A percentile compares a stretch with the other conserved stretches of the same genome.
These are phyloP conservation scores for Aspergillus novoparasiticus DNA, from an alignment of 2,329 filamentous ascomycete genomes.

Conservation along the genomic window DNA sequence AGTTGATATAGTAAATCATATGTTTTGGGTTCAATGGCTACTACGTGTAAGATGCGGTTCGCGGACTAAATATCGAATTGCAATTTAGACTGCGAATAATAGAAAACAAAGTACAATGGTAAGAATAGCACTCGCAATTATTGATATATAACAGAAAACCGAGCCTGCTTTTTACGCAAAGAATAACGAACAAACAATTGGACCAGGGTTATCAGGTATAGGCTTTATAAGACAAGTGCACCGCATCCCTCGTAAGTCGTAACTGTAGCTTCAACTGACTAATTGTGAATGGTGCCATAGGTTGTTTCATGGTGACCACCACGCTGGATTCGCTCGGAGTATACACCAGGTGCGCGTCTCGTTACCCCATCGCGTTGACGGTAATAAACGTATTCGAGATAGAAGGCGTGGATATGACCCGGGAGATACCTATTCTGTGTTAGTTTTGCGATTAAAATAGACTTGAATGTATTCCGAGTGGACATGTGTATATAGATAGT, in stretches of 20 bases:
- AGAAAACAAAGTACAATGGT: background rate
- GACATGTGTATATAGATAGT: background rate
- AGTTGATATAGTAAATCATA: background rate
- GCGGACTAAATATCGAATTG: background rate
- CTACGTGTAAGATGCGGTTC: background rate
- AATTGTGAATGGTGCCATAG: conserved; percentile 27
- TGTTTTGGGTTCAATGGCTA: background rate
- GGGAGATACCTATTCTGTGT: conserved; percentile 63
- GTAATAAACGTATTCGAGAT: conserved; percentile 81
- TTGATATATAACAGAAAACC: background rate
- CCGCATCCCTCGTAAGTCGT: background rate
- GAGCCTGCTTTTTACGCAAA: background rate
- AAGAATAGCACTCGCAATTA: background rate
- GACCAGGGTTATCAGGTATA: background rate
- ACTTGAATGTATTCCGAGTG: background rate
- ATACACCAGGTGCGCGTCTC: conserved; percentile 40
- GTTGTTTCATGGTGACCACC: conserved; percentile 30
- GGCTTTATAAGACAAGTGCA: background rate
- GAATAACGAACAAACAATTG: background rate
- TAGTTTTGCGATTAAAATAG: background rate
- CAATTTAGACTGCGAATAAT: background rate
- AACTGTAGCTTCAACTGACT: background rate
- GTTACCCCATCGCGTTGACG: conserved; percentile 54
- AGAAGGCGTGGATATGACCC: conserved; percentile 79
- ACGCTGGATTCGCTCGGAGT: conserved; percentile 44